Base-by-base conservation (phyloP, 768 basidiomycete species). In the Kwoniella newhampshirensis region DNA sequence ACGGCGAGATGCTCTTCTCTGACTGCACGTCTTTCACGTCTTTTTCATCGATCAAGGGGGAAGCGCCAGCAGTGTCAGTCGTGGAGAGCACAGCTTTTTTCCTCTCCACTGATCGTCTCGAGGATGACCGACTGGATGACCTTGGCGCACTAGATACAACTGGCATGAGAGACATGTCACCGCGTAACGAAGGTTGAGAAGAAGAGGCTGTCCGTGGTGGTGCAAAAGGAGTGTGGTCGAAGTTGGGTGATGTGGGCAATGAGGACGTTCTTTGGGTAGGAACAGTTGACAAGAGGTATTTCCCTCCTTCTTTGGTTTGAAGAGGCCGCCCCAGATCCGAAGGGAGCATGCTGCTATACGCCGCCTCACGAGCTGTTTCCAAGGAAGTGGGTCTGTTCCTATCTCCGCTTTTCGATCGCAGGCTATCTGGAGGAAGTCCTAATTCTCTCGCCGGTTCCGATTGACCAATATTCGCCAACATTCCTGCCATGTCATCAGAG, bases 381-480 rank as follows among this genome's bases (percentile, higher is more conserved):
- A 35, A 45, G 6, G 55, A 48, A 30, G 21, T 15, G 8, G 41
- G 36, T 39, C 55, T 20, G 8, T 50, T 21, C 20, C 28, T 56
- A 23, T 37, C 25, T 18, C 15, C 20, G 7, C 36, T 50, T n/a
- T 28, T 57, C n/a, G 21, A 18, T 26, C 57, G 27, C 44, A 64
- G 8, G 41, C 60, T 65, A 39, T 66, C 65, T 12, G 70, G 68
- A 1, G 74, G 64, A 9, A 75, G 52, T 4, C 75, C 75, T 17
- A 76, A 44, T 43, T 73, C 75, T 40, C 47, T 54, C 0, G 73
- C 70, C 4, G 70, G 64, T 12, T 67, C 55, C 17, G 59, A 51
- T 35, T 68, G 57, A 0, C 73, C 71, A 53, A 73, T 70, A n/a
- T 58, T 53, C 11, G 70, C 71, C 13, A 76, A 39, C 51, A 69